Conservation (phyloP, 1,284 basidiomycete genomes). For the Moesziomyces sp. region DNA sequence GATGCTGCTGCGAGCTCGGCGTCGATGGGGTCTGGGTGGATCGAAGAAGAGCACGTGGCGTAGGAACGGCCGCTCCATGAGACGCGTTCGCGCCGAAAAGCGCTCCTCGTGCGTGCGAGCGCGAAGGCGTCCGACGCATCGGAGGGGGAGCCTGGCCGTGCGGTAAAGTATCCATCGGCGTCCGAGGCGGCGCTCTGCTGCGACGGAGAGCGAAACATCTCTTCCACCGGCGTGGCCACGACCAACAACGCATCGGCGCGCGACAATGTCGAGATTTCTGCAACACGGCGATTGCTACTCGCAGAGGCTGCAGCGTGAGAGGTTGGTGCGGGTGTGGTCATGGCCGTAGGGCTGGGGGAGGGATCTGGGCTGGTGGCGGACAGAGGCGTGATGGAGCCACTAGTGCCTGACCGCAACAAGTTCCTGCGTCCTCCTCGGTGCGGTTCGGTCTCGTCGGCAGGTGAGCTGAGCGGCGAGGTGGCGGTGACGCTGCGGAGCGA, state of each 20-base stretch:
- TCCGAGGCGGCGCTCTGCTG: slow-evolving; percentile 26
- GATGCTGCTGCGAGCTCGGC: slow-evolving; percentile 10
- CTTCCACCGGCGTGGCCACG: slow-evolving; percentile 16
- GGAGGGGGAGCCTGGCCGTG: slow-evolving; percentile 24
- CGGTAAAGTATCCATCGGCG: slow-evolving; percentile 35
- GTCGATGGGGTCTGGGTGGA: slow-evolving; percentile 12
- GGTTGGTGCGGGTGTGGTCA: neutral
- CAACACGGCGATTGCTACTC: neutral
- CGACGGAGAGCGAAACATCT: slow-evolving; percentile 23
- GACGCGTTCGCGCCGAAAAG: slow-evolving; percentile 14
- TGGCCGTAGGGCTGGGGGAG: slow-evolving; percentile 2
- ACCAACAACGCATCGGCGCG: slow-evolving; percentile 9
- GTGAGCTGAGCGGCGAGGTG: slow-evolving; percentile 31
- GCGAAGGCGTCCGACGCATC: slow-evolving; percentile 7
- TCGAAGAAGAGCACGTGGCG: slow-evolving; percentile 2
- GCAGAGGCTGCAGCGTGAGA: neutral
- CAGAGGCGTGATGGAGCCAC: slow-evolving; percentile 26
- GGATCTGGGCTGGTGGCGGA: slow-evolving; percentile 10
- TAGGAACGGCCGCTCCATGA: slow-evolving; percentile 21
- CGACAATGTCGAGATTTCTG: neutral
- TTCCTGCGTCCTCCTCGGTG: slow-evolving; percentile 22
- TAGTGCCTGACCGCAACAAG: slow-evolving; percentile 35
- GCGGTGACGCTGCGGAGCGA: slow-evolving; percentile 29
- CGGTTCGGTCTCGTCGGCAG: slow-evolving; percentile 8
- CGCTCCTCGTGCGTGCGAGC: slow-evolving; percentile 12